Base-by-base conservation (phyloP, 2,329 filamentous ascomycete genomes). In the Geosmithia morbida region DNA sequence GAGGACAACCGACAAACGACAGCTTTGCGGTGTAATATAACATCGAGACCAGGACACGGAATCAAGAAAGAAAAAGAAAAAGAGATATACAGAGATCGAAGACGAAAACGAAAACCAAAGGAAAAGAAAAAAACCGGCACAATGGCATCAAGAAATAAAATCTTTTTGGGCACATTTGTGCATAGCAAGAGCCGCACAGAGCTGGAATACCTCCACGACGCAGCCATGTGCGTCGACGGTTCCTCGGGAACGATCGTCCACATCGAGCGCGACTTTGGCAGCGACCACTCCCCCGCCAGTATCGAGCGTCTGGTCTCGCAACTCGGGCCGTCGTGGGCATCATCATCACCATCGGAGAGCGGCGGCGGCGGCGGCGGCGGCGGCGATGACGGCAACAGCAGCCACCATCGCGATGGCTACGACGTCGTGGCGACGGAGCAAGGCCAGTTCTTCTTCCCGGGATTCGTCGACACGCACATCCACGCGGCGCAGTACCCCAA, bases 401-500 rank as follows among this genome's bases (percentile, higher is more conserved):
- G 8, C 4, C n/a, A n/a, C n/a, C n/a, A n/a, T n/a, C n/a, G n/a
- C n/a, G 8, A 26, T 4, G 8, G 8, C 22, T 26, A 72, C 16
- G 54, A 60, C 2, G 55, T 74, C 10, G 56, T 61, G 11, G 54
- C 51, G 2, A 57, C 57, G 44, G 57, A 61, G 42, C 66, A 68
- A 3, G 72, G 73, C 11, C 75, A 84, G 48, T 90, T 90, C 66
- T 88, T 87, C 69, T 90, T 92, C 56, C 86, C 86, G 0, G 86
- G 86, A 6, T 88, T 90, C 58, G 80, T 92, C 50, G 90, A 98
- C 63, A 95, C 92, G 1, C 92, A 98, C 62, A 85, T 95, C 49
- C 92, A 98, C 61, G 92, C 92, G 8, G 78, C 89, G 0, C 92
- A 98, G 67, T 96, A 95, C 57, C 88, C 90, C 49, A 98, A 98